phyloP scores from a whole-genome alignment of 371 early-diverging fungal genomes.

The Mucor lusitanicus region DNA sequence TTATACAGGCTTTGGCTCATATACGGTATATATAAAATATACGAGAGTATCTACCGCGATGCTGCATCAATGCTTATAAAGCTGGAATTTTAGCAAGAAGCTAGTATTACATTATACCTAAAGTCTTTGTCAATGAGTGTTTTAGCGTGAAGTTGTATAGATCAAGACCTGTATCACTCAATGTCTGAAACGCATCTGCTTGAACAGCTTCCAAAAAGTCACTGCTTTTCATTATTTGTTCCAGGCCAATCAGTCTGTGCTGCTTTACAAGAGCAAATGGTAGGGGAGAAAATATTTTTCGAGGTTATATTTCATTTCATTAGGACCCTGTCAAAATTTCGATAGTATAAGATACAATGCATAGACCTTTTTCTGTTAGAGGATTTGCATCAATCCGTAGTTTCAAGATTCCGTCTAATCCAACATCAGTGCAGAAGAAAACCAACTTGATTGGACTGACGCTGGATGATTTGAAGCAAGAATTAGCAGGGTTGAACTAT shows the following conservation, averaged over 20 bases:
- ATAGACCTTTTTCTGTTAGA: neutral
- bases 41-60: too few species aligned
- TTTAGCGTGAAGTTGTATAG: too few species aligned
- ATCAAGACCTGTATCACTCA: too few species aligned
- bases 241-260: neutral
- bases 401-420: conserved; percentile 12
- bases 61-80: too few species aligned
- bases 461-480: conserved; percentile 37
- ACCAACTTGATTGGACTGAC: conserved; percentile 56
- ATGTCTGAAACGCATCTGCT: too few species aligned
- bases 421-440: conserved; percentile 15
- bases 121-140: too few species aligned
- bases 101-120: too few species aligned
- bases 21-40: too few species aligned
- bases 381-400: conserved; percentile 5
- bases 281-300: neutral
- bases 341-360: neutral
- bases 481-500: conserved; percentile 30
- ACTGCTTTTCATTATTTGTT: neutral
- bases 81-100: too few species aligned
- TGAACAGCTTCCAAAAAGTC: too few species aligned
- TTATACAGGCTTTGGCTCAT: too few species aligned
- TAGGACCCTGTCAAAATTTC: neutral
- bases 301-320: neutral
- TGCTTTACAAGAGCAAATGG: neutral